Base-by-base conservation (phyloP, 2,329 filamentous ascomycete genomes). In the Apiospora arundinis region DNA sequence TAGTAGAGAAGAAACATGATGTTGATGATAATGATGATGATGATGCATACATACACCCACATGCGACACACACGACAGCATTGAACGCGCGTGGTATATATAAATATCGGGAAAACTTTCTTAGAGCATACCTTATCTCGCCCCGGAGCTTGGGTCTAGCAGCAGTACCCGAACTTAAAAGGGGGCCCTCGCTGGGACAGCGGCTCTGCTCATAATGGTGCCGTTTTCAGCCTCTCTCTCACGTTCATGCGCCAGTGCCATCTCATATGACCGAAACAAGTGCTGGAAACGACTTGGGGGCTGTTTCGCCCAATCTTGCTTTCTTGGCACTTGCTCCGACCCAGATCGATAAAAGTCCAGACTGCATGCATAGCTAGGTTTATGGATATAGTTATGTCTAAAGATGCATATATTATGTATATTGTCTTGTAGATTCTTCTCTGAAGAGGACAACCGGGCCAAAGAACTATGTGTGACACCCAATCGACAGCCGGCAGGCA, bases 191-290 rank as follows among this genome's bases (percentile, higher is more conserved):
- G 28, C 56, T 40, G 56, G 56, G 56, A 40, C 32, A 63, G 56
- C 56, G 56, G 56, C 56, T 63, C 32, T 63, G 56, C 32, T 63
- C 32, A 40, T 21, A 63, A 63, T 63, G 56, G 56, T 63, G 56
- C 56, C 56, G 56, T 63, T 63, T 63, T 63, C 56, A 63, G 56
- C 56, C 56, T 63, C 56, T 60, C 52, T 63, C 32, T 40, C 21
- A 40, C 56, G 56, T 63, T 63, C 56, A 63, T 63, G 56, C 32
- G 56, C 56, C 56, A 63, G 56, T 40, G 28, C 56, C 56, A 63
- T 63, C 56, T 63, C 32, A 63, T 40, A 63, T 6, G 56, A 63
- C 56, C 56, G 56, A 63, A 63, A 63, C 56, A 40, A 63, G 56
- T 63, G 4, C 18, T 40, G 56, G 56, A 40, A 63, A 63, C 56